These are phyloP conservation scores for Diaporthe australafricana DNA, from an alignment of 2,329 filamentous ascomycete genomes.

Conservation along the genomic window DNA sequence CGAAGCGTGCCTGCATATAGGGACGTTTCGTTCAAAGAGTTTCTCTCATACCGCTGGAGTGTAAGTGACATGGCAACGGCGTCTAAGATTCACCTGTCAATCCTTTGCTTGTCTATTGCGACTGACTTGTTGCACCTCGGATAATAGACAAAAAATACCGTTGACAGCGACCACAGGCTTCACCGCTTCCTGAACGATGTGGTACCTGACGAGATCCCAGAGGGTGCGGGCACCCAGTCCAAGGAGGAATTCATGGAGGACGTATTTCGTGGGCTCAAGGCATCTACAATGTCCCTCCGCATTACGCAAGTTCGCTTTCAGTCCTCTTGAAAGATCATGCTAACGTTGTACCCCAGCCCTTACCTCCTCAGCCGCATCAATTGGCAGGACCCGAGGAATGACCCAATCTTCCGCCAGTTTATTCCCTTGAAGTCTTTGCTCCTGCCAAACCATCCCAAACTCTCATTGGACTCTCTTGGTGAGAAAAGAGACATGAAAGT, in stretches of 20 bases:
- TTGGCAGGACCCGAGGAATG: conserved; percentile 68
- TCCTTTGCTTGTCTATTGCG: too few species aligned
- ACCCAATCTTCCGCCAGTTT: conserved; percentile 71
- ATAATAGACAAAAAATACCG: conserved; percentile 51
- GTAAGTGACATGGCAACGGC: conserved; percentile 51
- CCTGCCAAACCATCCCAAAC: conserved; percentile 63
- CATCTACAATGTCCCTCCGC: conserved; percentile 69
- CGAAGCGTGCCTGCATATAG: conserved; percentile 61
- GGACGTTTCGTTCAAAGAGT: conserved; percentile 58
- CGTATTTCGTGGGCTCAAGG: conserved; percentile 61
- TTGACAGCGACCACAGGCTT: conserved; percentile 60
- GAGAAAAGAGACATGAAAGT: conserved; percentile 68
- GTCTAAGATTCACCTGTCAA: too few species aligned
- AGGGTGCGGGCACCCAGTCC: conserved; percentile 51
- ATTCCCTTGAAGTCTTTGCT: conserved; percentile 66
- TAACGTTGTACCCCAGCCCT: conserved; percentile 52
- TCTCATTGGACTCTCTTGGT: conserved; percentile 69
- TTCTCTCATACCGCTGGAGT: conserved; percentile 66
- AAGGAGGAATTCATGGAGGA: conserved; percentile 66
- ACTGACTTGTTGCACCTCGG: not conserved
- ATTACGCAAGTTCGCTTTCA: conserved; percentile 56
- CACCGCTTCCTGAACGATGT: conserved; percentile 60
- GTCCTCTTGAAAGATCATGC: not conserved
- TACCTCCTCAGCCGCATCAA: conserved; percentile 70
- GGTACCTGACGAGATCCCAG: conserved; percentile 62